These are phyloP conservation scores for Spathaspora hagerdaliae DNA, from an alignment of 805 yeast genomes.

Conservation along the genomic window DNA sequence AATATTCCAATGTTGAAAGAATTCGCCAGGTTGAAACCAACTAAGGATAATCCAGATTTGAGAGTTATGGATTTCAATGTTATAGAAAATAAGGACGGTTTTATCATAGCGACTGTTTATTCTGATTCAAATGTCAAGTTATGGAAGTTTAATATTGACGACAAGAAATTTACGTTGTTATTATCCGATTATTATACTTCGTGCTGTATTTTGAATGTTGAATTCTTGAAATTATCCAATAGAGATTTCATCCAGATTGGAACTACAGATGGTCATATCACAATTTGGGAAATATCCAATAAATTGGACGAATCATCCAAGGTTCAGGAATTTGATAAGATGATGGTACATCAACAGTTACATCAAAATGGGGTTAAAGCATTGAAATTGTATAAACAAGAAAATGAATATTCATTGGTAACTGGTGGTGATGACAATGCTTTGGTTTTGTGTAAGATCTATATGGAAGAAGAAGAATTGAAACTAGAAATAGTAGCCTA, in stretches of 20 bases:
- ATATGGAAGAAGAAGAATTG: constrained; percentile 8
- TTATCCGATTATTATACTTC: constrained; percentile 55
- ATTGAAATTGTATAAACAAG: constrained; percentile 23
- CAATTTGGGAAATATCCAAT: constrained; percentile 53
- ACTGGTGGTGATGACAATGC: constrained; percentile 97
- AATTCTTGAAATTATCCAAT: constrained; percentile 31
- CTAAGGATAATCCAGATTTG: constrained; percentile 66
- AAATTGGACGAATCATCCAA: neutral
- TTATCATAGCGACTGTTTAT: constrained; percentile 65
- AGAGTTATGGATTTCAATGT: constrained; percentile 84
- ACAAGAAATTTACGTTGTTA: constrained; percentile 25
- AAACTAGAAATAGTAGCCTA: constrained; percentile 27
- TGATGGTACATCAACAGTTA: constrained; percentile 43
- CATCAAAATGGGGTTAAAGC: constrained; percentile 88
- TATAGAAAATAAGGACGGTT: constrained; percentile 31
- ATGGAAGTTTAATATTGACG: constrained; percentile 47
- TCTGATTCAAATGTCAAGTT: constrained; percentile 77
- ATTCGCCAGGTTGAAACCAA: constrained; percentile 52
- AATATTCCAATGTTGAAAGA: constrained; percentile 45
- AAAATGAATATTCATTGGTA: constrained; percentile 30
- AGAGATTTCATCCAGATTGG: constrained; percentile 45
- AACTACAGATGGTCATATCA: constrained; percentile 80
- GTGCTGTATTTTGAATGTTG: constrained; percentile 71
- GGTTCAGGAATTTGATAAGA: constrained; percentile 16
- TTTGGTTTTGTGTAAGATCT: constrained; percentile 26